Evolutionary conservation across 2,329 filamentous ascomycete species (phyloP).

Genomic region (Xylariaceae sp.): DNA sequence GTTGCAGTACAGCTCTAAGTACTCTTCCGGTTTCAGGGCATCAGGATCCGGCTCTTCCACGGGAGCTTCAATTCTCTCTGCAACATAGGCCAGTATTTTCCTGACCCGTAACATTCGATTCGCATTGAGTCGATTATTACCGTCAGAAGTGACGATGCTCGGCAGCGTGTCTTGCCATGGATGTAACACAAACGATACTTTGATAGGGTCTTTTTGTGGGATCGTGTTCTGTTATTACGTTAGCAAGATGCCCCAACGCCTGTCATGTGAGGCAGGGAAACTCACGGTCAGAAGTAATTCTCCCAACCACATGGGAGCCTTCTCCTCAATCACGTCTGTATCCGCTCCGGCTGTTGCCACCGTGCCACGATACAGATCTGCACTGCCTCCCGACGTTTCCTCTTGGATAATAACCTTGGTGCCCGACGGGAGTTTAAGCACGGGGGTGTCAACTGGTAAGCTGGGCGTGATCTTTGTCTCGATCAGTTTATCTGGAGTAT

Average conservation of each 20-base stretch:
- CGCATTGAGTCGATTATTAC: conserved; percentile 87
- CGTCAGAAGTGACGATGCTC: conserved; percentile 68
- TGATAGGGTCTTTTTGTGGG: conserved; percentile 85
- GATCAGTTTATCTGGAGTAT: conserved; percentile 50
- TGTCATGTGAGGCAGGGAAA: background rate
- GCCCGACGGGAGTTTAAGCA: conserved; percentile 65
- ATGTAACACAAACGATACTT: conserved; percentile 90
- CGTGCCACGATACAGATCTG: conserved; percentile 87
- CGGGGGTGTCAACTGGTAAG: conserved; percentile 68
- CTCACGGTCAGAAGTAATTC: conserved; percentile 72
- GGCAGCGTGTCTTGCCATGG: conserved; percentile 75
- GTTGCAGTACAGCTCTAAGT: conserved; percentile 92
- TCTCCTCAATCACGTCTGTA: conserved; percentile 78
- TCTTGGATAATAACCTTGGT: conserved; percentile 68
- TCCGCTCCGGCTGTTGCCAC: conserved; percentile 74
- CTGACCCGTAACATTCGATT: conserved; percentile 94
- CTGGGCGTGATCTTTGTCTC: conserved; percentile 66
- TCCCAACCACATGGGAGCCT: conserved; percentile 86
- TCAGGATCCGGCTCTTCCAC: conserved; percentile 55
- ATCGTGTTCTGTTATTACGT: conserved; percentile 60
- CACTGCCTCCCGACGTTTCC: conserved; percentile 63
- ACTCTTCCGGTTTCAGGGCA: conserved; percentile 77
- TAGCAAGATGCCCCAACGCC: conserved; percentile 8
- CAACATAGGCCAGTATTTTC: conserved; percentile 90
- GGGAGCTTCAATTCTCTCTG: conserved; percentile 80